Evolutionary conservation across 768 basidiomycete genomes (phyloP).

Genomic region (Termitomyces sp.): DNA sequence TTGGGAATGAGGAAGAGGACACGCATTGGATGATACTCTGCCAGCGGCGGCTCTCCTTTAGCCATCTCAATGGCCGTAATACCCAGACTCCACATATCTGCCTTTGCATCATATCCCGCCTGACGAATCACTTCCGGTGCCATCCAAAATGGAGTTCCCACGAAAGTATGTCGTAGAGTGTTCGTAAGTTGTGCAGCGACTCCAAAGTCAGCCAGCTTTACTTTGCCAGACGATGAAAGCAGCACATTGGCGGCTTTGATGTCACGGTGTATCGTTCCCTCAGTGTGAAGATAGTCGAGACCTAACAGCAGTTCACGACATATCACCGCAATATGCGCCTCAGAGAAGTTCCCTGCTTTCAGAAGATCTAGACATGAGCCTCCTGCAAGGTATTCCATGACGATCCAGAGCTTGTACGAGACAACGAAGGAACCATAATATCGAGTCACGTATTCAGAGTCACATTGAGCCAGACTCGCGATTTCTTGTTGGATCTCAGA

Average conservation of each 20-base stretch:
- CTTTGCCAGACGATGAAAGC: constrained; percentile 85
- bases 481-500: constrained; percentile 99
- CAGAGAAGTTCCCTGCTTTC: constrained; percentile 87
- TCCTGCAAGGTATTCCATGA: constrained; percentile 99
- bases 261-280: constrained; percentile 96
- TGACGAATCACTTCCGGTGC: constrained; percentile 98
- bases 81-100: constrained; percentile 97
- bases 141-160: constrained; percentile 98
- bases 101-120: constrained; percentile 93
- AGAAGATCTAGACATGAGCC: constrained; percentile 98
- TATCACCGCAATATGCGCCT: constrained; percentile 92
- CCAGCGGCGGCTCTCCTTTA: constrained; percentile 92
- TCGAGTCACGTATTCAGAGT: constrained; percentile 93
- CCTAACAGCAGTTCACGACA: constrained; percentile 92
- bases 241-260: constrained; percentile 98
- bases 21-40: constrained; percentile 98
- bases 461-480: constrained; percentile 91
- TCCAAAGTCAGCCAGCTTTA: constrained; percentile 98
- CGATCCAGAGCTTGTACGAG: constrained; percentile 96
- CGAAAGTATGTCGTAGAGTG: constrained; percentile 94
- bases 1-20: constrained; percentile 98
- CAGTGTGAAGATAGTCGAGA: constrained; percentile 93
- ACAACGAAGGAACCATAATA: constrained; percentile 98
- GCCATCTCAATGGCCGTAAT: constrained; percentile 99
- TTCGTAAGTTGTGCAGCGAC: constrained; percentile 96